These are phyloP conservation scores for Aspergillus fumigatus DNA, from an alignment of 2,329 filamentous ascomycete genomes.

Conservation along the genomic window DNA sequence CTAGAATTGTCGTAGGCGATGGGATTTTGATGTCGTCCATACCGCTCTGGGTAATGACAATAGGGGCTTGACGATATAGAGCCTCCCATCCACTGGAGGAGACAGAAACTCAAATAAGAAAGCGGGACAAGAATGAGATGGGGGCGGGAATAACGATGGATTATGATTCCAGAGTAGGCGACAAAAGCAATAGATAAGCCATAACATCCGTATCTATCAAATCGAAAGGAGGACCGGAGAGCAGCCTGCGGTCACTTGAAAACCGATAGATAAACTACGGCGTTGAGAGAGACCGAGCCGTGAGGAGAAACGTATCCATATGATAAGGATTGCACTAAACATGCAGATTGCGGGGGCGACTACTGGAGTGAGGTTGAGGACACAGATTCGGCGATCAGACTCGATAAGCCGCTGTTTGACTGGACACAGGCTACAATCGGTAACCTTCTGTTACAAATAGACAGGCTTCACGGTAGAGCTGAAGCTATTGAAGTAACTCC, in stretches of 20 bases:
- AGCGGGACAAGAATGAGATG: neutral
- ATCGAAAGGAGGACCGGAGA: conserved; percentile 5
- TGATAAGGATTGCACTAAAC: conserved; percentile 19
- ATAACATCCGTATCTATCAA: conserved; percentile 6
- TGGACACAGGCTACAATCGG: conserved; percentile 3
- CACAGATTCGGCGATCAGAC: conserved; percentile 19
- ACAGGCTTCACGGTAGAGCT: neutral
- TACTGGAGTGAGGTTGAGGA: conserved; percentile 17
- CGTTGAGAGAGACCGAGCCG: conserved; percentile 8
- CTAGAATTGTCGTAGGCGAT: conserved; percentile 52
- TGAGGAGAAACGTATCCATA: conserved; percentile 20
- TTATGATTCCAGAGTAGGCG: neutral
- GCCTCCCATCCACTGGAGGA: neutral
- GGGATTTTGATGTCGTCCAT: conserved; percentile 60
- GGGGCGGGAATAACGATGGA: neutral
- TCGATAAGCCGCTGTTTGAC: neutral
- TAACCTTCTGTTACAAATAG: conserved; percentile 9
- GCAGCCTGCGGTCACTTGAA: conserved; percentile 1
- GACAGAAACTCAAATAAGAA: neutral
- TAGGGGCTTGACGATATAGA: conserved; percentile 5
- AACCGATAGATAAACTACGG: conserved; percentile 19
- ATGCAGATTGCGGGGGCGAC: conserved; percentile 21
- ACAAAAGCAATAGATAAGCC: conserved; percentile 11
- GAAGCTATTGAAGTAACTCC: neutral
- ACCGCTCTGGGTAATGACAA: conserved; percentile 19